Conservation (phyloP, 495 filamentous ascomycete genomes). For the Neurospora cerealis region DNA sequence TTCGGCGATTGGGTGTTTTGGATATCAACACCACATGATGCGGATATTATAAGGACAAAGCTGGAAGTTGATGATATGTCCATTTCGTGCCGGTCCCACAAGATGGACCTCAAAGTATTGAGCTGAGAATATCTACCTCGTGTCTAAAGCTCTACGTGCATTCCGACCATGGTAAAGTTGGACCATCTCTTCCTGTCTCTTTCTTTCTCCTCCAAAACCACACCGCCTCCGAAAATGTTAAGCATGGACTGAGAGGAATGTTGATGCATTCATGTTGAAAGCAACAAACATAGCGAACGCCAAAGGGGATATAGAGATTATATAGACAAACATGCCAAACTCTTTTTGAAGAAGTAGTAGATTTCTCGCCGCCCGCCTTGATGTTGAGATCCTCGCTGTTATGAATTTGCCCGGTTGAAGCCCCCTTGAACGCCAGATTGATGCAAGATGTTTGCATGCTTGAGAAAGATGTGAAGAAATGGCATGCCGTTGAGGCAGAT, state of each 20-base stretch:
- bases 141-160: too few species aligned
- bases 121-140: too few species aligned
- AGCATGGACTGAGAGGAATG: neutral
- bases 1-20: too few species aligned
- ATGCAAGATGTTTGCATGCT: neutral
- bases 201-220: neutral
- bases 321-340: neutral
- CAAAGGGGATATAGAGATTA: neutral
- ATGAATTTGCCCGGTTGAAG: constrained; percentile 1
- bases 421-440: neutral
- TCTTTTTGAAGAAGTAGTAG: neutral
- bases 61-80: too few species aligned
- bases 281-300: neutral
- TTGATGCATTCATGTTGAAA: neutral
- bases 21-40: too few species aligned
- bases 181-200: too few species aligned
- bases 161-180: too few species aligned
- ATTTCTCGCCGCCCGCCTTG: constrained; percentile 4
- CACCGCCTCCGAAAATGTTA: neutral
- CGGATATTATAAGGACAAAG: too few species aligned
- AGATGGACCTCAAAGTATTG: too few species aligned
- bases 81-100: too few species aligned
- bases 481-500: constrained; percentile 14
- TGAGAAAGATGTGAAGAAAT: neutral
- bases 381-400: constrained; percentile 22